Base-by-base conservation (phyloP, 768 basidiomycete species). In the Leccinum rimulosum region DNA sequence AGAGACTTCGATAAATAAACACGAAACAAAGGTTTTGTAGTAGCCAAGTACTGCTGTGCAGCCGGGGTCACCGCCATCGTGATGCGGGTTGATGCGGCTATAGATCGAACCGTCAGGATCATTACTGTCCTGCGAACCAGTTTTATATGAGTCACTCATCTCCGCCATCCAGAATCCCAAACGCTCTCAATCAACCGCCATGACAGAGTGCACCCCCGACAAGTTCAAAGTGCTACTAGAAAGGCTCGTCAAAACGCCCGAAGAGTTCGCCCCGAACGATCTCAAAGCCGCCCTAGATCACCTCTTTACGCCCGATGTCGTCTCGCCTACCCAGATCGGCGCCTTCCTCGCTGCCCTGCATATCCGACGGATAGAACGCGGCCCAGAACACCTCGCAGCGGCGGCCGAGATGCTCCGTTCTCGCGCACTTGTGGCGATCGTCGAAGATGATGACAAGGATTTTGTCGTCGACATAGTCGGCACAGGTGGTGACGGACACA, bases 271-370 rank as follows among this genome's bases (percentile, higher is more conserved):
- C 50, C 76, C 88, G 0, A 80, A 83, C 19, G 94, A 98, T 71
- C 82, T 94, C 55, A 82, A 81, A 57, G 66, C 75, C 27, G 86
- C 93, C 8, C 84, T 98, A 57, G 78, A 88, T 59, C 88, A 91
- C 73, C 74, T 93, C 50, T 83, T 91, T 69, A 84, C 82, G 0
- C 87, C 88, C 2, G 79, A 85, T 55, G 76, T 79, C 48, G 78
- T 87, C 1, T 81, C 80, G 9, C 86, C 89, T 0, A 78, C 84
- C 1, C 93, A 98, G 70, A 84, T 95, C 56, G 95, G 94, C 19
- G 87, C 95, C 2, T 96, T 98, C 73, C 79, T 99, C 50, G 87
- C 92, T 0, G 93, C 93, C 4, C 75, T 94, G 40, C 91, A 95
- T 58, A 77, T 94, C 55, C 84, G 89, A 51, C 85, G 86, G 38